These are phyloP conservation scores for Ogataea minuta DNA, from an alignment of 805 yeast genomes.

Conservation along the genomic window DNA sequence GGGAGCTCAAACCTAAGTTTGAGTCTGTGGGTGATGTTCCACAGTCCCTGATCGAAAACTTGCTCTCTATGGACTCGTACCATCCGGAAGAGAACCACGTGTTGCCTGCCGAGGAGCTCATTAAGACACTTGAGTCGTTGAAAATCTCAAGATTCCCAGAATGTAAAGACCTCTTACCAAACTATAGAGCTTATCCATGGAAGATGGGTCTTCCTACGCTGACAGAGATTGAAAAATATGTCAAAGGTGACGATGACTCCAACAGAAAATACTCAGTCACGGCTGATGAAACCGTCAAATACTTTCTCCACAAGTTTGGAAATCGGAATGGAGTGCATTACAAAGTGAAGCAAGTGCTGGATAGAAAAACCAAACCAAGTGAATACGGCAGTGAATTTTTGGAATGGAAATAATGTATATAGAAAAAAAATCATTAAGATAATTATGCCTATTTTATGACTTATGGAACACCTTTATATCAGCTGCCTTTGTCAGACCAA, in stretches of 20 bases:
- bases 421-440: conserved; percentile 4
- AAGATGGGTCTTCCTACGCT: conserved; percentile 78
- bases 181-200: conserved; percentile 50
- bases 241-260: conserved; percentile 68
- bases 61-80: conserved; percentile 26
- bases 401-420: conserved; percentile 40
- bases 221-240: conserved; percentile 57
- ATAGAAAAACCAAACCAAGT: conserved; percentile 51
- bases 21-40: conserved; percentile 66
- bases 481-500: conserved; percentile 13
- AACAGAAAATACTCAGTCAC: conserved; percentile 67
- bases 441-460: conserved; percentile 3
- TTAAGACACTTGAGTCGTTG: conserved; percentile 31
- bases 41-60: conserved; percentile 58
- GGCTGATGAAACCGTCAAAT: conserved; percentile 60
- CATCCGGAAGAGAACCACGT: conserved; percentile 22
- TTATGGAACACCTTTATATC: conserved; percentile 7
- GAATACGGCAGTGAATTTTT: conserved; percentile 40
- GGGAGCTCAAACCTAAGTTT: conserved; percentile 23
- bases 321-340: conserved; percentile 59
- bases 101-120: conserved; percentile 18
- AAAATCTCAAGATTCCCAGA: conserved; percentile 40
- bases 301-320: conserved; percentile 51
- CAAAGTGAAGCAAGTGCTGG: conserved; percentile 60
- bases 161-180: conserved; percentile 34